phyloP scores from a whole-genome alignment of 331 rosid genomes.

The Spiraea crenata region DNA sequence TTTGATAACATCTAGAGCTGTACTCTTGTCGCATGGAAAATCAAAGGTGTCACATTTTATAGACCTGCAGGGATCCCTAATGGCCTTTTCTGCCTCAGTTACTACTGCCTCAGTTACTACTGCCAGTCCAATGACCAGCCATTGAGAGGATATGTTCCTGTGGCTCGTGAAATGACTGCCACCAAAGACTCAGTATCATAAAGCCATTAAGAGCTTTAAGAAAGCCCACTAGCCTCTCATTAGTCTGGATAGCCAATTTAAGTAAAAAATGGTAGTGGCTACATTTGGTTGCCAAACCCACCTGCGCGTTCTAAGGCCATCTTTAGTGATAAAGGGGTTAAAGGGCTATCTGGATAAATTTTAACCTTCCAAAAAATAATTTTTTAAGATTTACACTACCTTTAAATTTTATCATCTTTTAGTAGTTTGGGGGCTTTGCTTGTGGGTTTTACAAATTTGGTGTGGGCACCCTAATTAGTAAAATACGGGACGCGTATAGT shows the following conservation, averaged over 20 bases:
- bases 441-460: too few relatives aligned
- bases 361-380: too few relatives aligned
- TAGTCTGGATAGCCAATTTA: slow-evolving; percentile 69
- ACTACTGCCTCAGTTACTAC: too few relatives aligned
- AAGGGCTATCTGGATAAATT: too few relatives aligned
- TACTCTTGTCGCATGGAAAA: slow-evolving; percentile 38
- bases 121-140: slow-evolving; percentile 65
- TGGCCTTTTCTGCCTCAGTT: slow-evolving; percentile 80
- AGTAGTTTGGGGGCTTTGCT: too few relatives aligned
- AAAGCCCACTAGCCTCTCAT: slow-evolving; percentile 56
- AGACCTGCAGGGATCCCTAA: slow-evolving; percentile 68
- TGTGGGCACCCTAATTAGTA: too few relatives aligned
- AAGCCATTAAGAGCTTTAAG: slow-evolving; percentile 53
- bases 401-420: too few relatives aligned
- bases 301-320: slow-evolving; percentile 76
- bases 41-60: slow-evolving; percentile 61
- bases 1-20: slow-evolving; percentile 68
- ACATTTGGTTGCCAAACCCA: slow-evolving; percentile 86
- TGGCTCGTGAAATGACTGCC: slow-evolving; percentile 47
- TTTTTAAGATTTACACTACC: too few relatives aligned
- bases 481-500: too few relatives aligned
- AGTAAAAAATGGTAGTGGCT: slow-evolving; percentile 51
- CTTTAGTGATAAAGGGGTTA: too few relatives aligned
- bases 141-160: slow-evolving; percentile 65
- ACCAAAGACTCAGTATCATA: slow-evolving; percentile 13